A percentile compares a stretch with the other conserved stretches of the same genome.
Evolutionary conservation across 2,329 filamentous ascomycete species (phyloP).

Genomic region (Penicillium sp.): DNA sequence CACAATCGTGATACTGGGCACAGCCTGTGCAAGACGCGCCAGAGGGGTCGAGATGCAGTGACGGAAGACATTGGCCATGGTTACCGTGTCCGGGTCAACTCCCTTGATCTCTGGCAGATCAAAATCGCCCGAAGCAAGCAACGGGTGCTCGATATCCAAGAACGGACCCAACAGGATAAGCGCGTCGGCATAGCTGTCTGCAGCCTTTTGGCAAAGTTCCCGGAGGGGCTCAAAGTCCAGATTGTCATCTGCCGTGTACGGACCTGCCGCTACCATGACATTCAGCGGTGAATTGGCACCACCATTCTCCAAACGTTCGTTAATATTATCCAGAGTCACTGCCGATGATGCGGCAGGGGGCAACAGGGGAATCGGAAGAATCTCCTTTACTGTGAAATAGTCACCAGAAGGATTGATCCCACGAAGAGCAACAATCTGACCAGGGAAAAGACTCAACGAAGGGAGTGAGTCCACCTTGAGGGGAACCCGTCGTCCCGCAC

Average conservation of each 20-base stretch:
- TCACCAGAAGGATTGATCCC: constrained; percentile 86
- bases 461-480: constrained; percentile 71
- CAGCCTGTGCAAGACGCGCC: constrained; percentile 66
- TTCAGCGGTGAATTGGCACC: constrained; percentile 69
- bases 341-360: constrained; percentile 72
- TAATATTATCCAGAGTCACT: constrained; percentile 66
- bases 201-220: constrained; percentile 76
- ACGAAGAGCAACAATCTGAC: constrained; percentile 84
- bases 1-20: constrained; percentile 79
- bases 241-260: constrained; percentile 90
- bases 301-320: constrained; percentile 67
- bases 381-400: constrained; percentile 76
- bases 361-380: constrained; percentile 74
- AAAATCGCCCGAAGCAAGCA: constrained; percentile 79
- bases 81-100: constrained; percentile 75
- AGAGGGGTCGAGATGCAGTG: constrained; percentile 75
- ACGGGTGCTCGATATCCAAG: constrained; percentile 85
- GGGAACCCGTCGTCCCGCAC: constrained; percentile 78
- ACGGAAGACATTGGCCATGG: constrained; percentile 80
- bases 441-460: constrained; percentile 84
- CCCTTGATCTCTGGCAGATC: constrained; percentile 69
- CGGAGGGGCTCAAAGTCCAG: constrained; percentile 87
- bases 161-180: constrained; percentile 85
- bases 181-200: constrained; percentile 72
- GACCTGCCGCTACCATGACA: constrained; percentile 77